Evolutionary conservation across 2,329 filamentous ascomycete genomes (phyloP).

Genomic region (Epicoccum sorghinum): DNA sequence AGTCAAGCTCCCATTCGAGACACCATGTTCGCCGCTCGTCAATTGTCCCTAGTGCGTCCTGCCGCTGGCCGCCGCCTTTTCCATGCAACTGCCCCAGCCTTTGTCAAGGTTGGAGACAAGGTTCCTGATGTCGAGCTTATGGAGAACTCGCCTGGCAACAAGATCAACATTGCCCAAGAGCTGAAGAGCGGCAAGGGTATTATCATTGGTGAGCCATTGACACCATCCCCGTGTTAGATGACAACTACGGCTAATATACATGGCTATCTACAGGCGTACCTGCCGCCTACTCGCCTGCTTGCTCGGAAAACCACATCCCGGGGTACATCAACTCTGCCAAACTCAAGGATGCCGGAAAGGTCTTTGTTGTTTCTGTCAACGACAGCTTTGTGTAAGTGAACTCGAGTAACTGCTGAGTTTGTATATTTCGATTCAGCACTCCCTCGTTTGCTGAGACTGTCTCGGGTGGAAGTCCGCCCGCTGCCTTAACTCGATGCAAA

Average conservation of each 20-base stretch:
- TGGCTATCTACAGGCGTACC: constrained; percentile 40
- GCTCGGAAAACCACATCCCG: constrained; percentile 76
- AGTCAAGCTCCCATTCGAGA: constrained; percentile 3
- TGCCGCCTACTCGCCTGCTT: constrained; percentile 61
- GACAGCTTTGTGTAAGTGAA: constrained; percentile 85
- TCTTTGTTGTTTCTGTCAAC: constrained; percentile 92
- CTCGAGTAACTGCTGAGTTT: constrained; percentile 1
- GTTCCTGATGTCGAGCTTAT: constrained; percentile 79
- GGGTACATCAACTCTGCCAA: constrained; percentile 82
- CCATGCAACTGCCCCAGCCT: constrained; percentile 66
- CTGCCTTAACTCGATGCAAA: constrained; percentile 18
- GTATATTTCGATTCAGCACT: constrained; percentile 4
- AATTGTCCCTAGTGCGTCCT: constrained; percentile 30
- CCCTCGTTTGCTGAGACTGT: constrained; percentile 21
- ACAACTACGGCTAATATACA: constrained; percentile 1
- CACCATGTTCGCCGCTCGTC: constrained; percentile 33
- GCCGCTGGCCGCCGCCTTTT: constrained; percentile 54
- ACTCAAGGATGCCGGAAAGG: constrained; percentile 78
- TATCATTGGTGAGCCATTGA: constrained; percentile 62
- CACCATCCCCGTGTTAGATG: neutral
- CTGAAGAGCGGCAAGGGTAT: constrained; percentile 71
- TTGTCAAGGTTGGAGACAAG: constrained; percentile 78
- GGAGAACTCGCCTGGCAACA: constrained; percentile 88
- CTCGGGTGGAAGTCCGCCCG: constrained; percentile 15
- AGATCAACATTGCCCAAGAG: constrained; percentile 84